Evolutionary conservation across 2,329 filamentous ascomycete genomes (phyloP).

Genomic region (Aspergillus sp.): DNA sequence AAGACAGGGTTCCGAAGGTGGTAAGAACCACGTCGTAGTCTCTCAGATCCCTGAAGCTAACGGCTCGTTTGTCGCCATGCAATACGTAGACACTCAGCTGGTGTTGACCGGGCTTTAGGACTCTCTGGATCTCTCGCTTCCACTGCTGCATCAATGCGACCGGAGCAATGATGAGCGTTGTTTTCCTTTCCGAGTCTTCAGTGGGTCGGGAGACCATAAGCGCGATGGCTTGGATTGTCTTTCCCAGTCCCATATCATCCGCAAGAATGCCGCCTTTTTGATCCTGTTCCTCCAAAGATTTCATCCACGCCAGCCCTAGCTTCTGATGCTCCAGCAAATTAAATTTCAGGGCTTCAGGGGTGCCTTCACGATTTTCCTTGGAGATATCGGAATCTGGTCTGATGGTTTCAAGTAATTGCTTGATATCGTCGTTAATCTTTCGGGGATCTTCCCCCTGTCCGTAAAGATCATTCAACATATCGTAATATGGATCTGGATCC

Average conservation of each 20-base stretch:
- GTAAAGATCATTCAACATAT: conserved; percentile 17
- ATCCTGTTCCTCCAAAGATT: conserved; percentile 67
- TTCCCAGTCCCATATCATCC: conserved; percentile 81
- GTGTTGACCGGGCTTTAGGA: conserved; percentile 59
- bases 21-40: conserved; percentile 74
- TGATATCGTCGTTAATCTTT: conserved; percentile 65
- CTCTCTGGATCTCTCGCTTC: conserved; percentile 74
- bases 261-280: conserved; percentile 75
- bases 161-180: conserved; percentile 79
- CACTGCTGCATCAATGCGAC: conserved; percentile 80
- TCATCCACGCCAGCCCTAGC: conserved; percentile 74
- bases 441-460: conserved; percentile 43
- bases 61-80: conserved; percentile 63
- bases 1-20: conserved; percentile 70
- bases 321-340: conserved; percentile 79
- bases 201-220: conserved; percentile 71
- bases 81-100: conserved; percentile 66
- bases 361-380: conserved; percentile 63
- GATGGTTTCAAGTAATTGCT: conserved; percentile 70
- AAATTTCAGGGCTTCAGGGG: conserved; percentile 67
- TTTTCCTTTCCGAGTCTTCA: conserved; percentile 58
- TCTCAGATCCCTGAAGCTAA: conserved; percentile 59
- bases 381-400: conserved; percentile 67
- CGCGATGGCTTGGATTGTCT: conserved; percentile 79
- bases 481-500: not conserved